Percentiles rank a stretch among this genome's conserved stretches.
These are phyloP conservation scores for Colletotrichum australisinense DNA, from an alignment of 2,329 filamentous ascomycete genomes.

Conservation along the genomic window DNA sequence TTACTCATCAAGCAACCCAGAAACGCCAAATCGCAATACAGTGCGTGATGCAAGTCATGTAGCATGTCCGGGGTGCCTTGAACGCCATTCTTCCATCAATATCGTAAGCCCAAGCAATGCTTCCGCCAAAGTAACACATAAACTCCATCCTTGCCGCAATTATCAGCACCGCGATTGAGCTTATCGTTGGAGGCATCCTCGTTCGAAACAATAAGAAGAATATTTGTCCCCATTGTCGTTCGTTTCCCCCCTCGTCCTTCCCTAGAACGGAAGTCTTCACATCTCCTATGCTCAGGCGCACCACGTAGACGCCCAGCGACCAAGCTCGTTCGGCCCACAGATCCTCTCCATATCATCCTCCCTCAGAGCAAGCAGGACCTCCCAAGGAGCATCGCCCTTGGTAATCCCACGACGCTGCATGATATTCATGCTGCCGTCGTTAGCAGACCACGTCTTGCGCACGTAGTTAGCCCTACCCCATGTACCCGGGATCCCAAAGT, in stretches of 20 bases:
- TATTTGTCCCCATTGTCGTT: no score
- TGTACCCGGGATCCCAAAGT: slow-evolving; percentile 27
- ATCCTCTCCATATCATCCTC: slow-evolving; percentile 27
- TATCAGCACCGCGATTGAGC: no score
- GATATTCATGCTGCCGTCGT: slow-evolving; percentile 28
- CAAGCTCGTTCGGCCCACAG: background rate
- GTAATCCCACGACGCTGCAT: slow-evolving; percentile 20
- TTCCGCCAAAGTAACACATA: no score
- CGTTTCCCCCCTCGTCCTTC: no score
- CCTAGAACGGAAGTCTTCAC: background rate
- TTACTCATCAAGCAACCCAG: background rate
- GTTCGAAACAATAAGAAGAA: no score
- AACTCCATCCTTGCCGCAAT: no score
- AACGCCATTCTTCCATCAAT: no score
- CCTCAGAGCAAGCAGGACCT: slow-evolving; percentile 12
- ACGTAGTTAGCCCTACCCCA: slow-evolving; percentile 6
- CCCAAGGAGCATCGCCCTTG: slow-evolving; percentile 21
- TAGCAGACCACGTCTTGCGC: slow-evolving; percentile 32
- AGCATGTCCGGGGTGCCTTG: no score
- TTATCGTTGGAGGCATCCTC: no score
- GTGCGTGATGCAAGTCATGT: no score
- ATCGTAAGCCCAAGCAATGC: no score
- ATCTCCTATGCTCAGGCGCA: background rate
- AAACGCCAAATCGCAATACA: background rate
- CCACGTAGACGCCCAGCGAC: slow-evolving; percentile 8